Evolutionary conservation across 345 rosid species (phyloP), one percentile per base, ranked within the genome.

Genomic region (Euphorbia lathyris): DNA sequence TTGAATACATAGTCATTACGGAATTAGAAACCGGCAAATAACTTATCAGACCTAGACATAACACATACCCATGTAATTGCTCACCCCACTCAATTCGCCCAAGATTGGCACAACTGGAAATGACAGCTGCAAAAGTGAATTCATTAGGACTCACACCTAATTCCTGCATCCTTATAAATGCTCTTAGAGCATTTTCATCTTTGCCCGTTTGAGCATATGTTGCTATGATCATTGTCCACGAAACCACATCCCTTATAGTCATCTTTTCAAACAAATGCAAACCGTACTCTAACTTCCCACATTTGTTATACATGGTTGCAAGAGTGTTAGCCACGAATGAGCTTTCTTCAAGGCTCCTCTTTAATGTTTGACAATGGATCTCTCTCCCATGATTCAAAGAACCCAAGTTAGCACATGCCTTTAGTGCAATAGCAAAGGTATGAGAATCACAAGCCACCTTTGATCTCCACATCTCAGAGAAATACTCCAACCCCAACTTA

Each of bases 301-400:
- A 91, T 74, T 90, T 87, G 78, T 80, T 87, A 43, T 90, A 94
- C 89, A 94, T 82, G 2, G 87, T 83, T 22, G 78, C 79, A 34
- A 94, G 88, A 30, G 93, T 85, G 72, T 94, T 91, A 9, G 83
- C 93, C 63, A 90, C 97, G 26, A 79, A 86, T 11, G 93, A 76
- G 72, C 32, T 79, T 13, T 47, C 67, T 75, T 75, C 81, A 64
- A 88, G 78, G 50, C 91, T 89, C 73, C 75, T 85, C 83, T 87
- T 85, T 57, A 88, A 25, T 5, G 80, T 73, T 69, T 83, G 85
- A 60, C 86, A 76, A 69, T 90, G 98, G 78, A 94, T 88, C 88
- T 88, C 95, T 68, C 78, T 87, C 27, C 98, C 97, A 56, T 59
- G 66, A 66, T 71, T 76, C 78, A 88, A 82, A 75, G 78, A 79